Evolutionary conservation across 768 basidiomycete genomes (phyloP).

Genomic region (Phlegmacium glaucopus): DNA sequence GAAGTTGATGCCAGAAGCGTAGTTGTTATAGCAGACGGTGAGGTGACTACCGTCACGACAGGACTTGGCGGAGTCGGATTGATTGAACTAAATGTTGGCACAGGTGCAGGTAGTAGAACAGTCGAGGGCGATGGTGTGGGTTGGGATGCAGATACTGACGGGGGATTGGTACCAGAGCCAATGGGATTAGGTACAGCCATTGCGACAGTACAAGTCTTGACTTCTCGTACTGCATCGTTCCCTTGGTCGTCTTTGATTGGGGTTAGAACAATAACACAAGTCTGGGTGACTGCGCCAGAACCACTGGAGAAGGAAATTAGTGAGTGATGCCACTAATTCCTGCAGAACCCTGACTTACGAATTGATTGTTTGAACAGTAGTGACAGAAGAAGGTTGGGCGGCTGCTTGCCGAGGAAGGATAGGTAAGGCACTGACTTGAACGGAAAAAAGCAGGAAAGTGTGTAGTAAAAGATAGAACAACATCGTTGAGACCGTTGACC

Average conservation of each 20-base stretch:
- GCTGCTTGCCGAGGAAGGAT: constrained; percentile 30
- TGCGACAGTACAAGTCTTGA: constrained; percentile 45
- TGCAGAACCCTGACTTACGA: constrained; percentile 37
- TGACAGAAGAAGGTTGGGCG: constrained; percentile 34
- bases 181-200: constrained; percentile 16
- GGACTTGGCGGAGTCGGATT: constrained; percentile 15
- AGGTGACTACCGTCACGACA: constrained; percentile 1
- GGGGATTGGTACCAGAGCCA: constrained; percentile 5
- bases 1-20: constrained; percentile 15
- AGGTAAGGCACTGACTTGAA: constrained; percentile 34
- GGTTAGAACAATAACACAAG: constrained; percentile 56
- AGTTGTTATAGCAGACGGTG: constrained; percentile 8
- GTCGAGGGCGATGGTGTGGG: constrained; percentile 6
- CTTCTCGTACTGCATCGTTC: constrained; percentile 46
- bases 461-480: constrained; percentile 34
- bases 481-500: constrained; percentile 47
- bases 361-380: constrained; percentile 39
- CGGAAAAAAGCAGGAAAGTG: constrained; percentile 31
- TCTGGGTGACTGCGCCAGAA: constrained; percentile 50
- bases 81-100: constrained; percentile 8
- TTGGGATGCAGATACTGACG: constrained; percentile 11
- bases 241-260: constrained; percentile 50
- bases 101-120: constrained; percentile 1
- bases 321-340: constrained; percentile 9
- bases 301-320: constrained; percentile 30